Base-by-base conservation (phyloP, 306 rosid genomes). In the Lotus japonicus region DNA sequence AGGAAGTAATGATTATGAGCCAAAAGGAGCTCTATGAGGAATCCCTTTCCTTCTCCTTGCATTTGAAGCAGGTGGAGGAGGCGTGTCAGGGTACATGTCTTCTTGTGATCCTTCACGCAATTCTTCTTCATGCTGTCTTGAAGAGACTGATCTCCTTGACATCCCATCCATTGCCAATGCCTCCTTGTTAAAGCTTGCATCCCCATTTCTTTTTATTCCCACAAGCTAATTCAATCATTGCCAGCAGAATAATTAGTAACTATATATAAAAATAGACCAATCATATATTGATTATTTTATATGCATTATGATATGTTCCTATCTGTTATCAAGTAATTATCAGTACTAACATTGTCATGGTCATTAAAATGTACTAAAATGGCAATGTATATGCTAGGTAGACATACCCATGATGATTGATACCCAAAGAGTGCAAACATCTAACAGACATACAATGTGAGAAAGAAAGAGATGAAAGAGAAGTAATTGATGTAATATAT, bases 41-140 rank as follows among this genome's bases (percentile, higher is more conserved):
- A 90, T 88, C 64, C 98, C 98, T 86, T 92, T 92, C 70, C 98
- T 92, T 86, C 98, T 90, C 44, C 98, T 87, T 79, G 89, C 73
- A 18, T 73, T 81, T 41, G 97, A 87, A 79, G 97, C 45, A 75
- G 88, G 96, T 61, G 91, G 86, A 60, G 87, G 75, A 71, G 88
- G 91, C 74, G 89, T 90, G 84, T 85, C 53, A 28, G 86, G 90
- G 46, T 84, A 84, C 64, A 88, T 83, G 73, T 79, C 89, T 83
- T 91, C 85, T 70, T 84, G 90, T 78, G 90, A 81, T 43, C 89
- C 87, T 86, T 86, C 97, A 81, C 86, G 87, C 92, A 84, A 86
- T 76, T 72, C 87, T 74, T 80, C 86, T 62, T 81, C 79, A 49
- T 77, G 77, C 21, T 80, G 33, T 15, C 85, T 75, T 73, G 77